Evolutionary conservation across 1,139 yeast species (phyloP), one percentile per base, ranked within the genome.

Genomic region (Pichia sp.): DNA sequence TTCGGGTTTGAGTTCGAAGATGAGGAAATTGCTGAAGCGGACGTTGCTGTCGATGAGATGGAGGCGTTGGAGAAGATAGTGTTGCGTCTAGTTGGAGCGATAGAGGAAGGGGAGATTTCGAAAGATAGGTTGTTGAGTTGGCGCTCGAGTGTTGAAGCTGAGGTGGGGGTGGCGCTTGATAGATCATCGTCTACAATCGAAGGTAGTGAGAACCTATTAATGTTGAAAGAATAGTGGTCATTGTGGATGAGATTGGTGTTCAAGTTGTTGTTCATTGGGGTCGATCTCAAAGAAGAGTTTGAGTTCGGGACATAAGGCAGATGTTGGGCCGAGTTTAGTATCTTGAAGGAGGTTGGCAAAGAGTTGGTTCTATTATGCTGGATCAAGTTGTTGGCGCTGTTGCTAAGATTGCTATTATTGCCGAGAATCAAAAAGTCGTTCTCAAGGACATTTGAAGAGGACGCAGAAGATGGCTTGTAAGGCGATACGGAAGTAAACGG

Each of bases 51-150:
- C 8, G 59, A 57, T 11, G 59, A 53, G 29, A 34, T 49, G 6
- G 61, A 58, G 15, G 55, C 48, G 42, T 57, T 57, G 32, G 62
- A 58, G 47, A 58, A 59, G 5, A 59, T 15, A 1, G 61, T 55
- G 43, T 57, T 55, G 10, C 61, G 53, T 52, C 61, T 57, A 8
- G 59, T 46, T n/a, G 52, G 47, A n/a, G 57, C 47, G n/a, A 16
- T 36, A 16, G 50, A 52, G 23, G 40, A 15, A 26, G 47, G 19
- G 8, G 43, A 31, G 16, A 31, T 34, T 30, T 56, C 59, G 40
- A 56, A 23, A 2, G 57, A 49, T 34, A 56, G 44, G 23, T 42
- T 51, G 32, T 45, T 52, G 16, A 55, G 41, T 42, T 54, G 54
- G 31, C 43, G 49, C 42, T 50, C 56, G 31, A 50, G 15, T 29